Evolutionary conservation across 139 green algal species (phyloP).

Genomic region (Chlorella sp.): DNA sequence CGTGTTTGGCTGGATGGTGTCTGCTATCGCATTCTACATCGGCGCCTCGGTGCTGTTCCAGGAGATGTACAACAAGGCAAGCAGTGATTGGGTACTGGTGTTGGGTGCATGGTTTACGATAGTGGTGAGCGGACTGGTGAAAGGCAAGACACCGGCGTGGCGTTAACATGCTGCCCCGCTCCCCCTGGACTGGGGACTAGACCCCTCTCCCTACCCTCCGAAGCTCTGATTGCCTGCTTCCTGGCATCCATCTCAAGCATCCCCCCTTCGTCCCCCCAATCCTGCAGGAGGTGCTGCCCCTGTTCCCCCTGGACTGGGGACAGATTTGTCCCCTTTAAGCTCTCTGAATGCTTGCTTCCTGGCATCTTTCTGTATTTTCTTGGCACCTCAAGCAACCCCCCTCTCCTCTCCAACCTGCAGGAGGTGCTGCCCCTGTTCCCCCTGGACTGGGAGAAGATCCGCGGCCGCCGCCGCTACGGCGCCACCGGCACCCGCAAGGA

Average conservation of each 20-base stretch:
- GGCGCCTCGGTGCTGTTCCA: conserved; percentile 11
- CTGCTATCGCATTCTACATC: conserved; percentile 8
- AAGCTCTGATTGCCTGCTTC: too few species aligned
- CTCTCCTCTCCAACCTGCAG: not conserved
- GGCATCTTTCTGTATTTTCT: not conserved
- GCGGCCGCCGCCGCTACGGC: not conserved
- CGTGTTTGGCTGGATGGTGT: conserved; percentile 15
- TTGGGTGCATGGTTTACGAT: too few species aligned
- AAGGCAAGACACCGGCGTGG: too few species aligned
- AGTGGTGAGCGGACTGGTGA: too few species aligned
- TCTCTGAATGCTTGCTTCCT: too few species aligned
- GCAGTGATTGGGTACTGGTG: not conserved
- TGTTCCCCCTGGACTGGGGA: not conserved
- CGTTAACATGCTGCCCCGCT: too few species aligned
- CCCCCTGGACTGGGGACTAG: not conserved
- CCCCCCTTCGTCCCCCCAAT: too few species aligned
- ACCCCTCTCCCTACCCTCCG: too few species aligned
- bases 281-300: not conserved
- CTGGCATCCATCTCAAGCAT: not conserved
- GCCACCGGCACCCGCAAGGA: conserved; percentile 20
- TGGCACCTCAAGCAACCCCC: not conserved
- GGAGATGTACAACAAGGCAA: conserved; percentile 14
- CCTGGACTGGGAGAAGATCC: conserved; percentile 11
- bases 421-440: conserved; percentile 17
- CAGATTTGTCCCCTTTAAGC: too few species aligned